Percentiles rank a stretch among this genome's conserved stretches.
phyloP scores from a whole-genome alignment of 129 eudicot genomes.

The Flaveria sonorensis region DNA sequence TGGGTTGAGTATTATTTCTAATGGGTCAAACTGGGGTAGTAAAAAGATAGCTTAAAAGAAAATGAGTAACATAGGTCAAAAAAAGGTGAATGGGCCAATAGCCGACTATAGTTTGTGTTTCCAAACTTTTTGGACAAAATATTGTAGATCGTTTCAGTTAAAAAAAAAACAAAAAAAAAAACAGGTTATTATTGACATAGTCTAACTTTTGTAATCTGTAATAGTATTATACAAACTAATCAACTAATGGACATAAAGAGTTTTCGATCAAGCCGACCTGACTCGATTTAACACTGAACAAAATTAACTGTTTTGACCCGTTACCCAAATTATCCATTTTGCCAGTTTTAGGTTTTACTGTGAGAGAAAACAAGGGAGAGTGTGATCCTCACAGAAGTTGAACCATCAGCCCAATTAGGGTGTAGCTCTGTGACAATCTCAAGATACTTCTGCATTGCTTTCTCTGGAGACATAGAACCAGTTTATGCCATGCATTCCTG shows the following conservation, averaged over 20 bases:
- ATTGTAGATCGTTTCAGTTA: not conserved
- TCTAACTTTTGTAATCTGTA: not conserved
- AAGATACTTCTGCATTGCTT: conserved; percentile 90
- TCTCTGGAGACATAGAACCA: conserved; percentile 89
- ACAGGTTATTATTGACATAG: not conserved
- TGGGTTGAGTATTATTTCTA: not conserved
- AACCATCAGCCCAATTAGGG: conserved; percentile 77
- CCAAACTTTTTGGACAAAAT: not conserved
- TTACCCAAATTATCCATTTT: conserved; percentile 4
- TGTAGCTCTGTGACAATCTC: conserved; percentile 65
- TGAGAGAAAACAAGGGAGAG: conserved; percentile 3
- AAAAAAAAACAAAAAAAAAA: no score
- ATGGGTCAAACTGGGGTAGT: not conserved
- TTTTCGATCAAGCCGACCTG: not conserved
- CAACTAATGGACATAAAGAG: not conserved
- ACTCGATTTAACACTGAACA: not conserved
- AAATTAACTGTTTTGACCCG: not conserved
- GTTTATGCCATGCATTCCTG: conserved; percentile 93
- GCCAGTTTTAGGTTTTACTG: conserved; percentile 5
- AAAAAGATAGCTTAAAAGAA: not conserved
- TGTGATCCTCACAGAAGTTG: conserved; percentile 50
- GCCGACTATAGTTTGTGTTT: not conserved
- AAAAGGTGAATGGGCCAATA: not conserved
- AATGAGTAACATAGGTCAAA: not conserved
- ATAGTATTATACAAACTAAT: not conserved